Evolutionary conservation across 345 rosid species (phyloP).

Genomic region (Abelmoschus esculentus): DNA sequence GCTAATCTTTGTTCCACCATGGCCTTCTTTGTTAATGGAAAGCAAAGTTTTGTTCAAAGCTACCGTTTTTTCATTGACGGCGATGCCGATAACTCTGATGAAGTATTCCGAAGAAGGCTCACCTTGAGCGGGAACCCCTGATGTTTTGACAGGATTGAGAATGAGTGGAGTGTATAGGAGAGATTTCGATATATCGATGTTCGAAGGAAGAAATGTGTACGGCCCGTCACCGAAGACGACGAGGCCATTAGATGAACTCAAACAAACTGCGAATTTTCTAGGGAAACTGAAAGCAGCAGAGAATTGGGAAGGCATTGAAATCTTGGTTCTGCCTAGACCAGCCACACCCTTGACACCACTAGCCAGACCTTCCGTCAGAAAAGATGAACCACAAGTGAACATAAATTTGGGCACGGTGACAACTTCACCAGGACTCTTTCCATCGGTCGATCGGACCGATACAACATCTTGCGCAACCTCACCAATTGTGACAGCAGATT

Average conservation of each 20-base stretch:
- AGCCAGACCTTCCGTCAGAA: background rate
- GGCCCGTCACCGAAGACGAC: background rate
- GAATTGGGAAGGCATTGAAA: background rate
- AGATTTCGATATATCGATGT: background rate
- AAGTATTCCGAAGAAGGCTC: background rate
- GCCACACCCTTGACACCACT: background rate
- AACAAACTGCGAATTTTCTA: background rate
- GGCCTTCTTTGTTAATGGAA: background rate
- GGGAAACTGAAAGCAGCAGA: background rate
- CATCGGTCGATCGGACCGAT: background rate
- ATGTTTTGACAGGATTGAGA: background rate
- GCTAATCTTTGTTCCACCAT: slow-evolving; percentile 55
- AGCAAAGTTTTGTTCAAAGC: background rate
- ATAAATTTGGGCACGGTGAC: background rate
- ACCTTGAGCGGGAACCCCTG: background rate
- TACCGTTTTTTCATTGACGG: background rate
- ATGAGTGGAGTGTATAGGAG: background rate
- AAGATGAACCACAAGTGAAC: background rate
- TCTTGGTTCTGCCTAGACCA: background rate
- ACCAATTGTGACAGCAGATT: background rate
- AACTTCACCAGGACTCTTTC: background rate
- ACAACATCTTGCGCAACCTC: background rate
- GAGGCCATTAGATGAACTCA: background rate
- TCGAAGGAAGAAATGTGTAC: background rate
- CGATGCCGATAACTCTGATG: background rate